phyloP scores from a whole-genome alignment of 768 basidiomycete species.

The Suillus bovinus region DNA sequence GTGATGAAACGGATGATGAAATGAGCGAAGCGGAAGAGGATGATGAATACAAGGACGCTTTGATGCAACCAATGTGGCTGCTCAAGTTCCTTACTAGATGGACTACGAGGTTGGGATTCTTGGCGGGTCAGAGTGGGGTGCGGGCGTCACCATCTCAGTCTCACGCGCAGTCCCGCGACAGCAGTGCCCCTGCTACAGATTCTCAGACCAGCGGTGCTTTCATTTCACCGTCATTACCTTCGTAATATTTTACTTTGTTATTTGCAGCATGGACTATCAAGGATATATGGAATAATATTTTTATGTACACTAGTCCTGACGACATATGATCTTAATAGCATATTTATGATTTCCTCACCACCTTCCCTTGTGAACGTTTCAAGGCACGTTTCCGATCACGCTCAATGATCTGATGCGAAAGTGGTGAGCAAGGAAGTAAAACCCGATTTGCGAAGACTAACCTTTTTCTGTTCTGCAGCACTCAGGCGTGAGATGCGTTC shows the following conservation, averaged over 20 bases:
- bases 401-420: slow-evolving; percentile 54
- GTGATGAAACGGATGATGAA: slow-evolving; percentile 28
- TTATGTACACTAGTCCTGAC: background rate
- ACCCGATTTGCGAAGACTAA: slow-evolving; percentile 24
- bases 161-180: background rate
- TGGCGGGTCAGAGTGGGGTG: slow-evolving; percentile 19
- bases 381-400: slow-evolving; percentile 74
- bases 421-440: background rate
- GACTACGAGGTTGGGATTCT: slow-evolving; percentile 63
- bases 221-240: background rate
- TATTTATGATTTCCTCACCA: slow-evolving; percentile 47
- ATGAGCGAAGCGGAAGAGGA: slow-evolving; percentile 33
- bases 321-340: background rate
- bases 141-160: slow-evolving; percentile 9
- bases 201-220: background rate
- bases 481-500: slow-evolving; percentile 73
- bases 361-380: slow-evolving; percentile 70
- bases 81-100: slow-evolving; percentile 76
- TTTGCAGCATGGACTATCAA: background rate
- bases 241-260: background rate
- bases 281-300: background rate
- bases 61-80: slow-evolving; percentile 76
- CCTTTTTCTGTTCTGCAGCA: slow-evolving; percentile 84
- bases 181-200: background rate
- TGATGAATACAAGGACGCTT: slow-evolving; percentile 31